These are phyloP conservation scores for Leccinum boreale DNA, from an alignment of 768 basidiomycete genomes.

Conservation along the genomic window DNA sequence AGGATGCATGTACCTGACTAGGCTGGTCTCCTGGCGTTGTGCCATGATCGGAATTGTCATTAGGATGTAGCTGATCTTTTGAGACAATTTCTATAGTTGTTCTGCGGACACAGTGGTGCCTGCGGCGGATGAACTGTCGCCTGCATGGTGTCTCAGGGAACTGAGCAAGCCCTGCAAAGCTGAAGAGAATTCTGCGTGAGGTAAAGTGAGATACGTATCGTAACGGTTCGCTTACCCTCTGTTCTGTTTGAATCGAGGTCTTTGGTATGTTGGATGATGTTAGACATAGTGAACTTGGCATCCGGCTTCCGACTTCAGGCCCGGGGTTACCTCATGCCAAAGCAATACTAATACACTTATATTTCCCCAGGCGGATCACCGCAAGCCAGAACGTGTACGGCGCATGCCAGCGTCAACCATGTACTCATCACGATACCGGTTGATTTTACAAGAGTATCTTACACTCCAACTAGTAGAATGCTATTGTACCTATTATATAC, in stretches of 20 bases:
- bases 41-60: slow-evolving; percentile 39
- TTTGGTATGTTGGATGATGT: slow-evolving; percentile 11
- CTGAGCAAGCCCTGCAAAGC: slow-evolving; percentile 39
- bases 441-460: too few species aligned
- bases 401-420: too few species aligned
- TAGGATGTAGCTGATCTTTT: slow-evolving; percentile 54
- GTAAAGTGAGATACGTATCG: not conserved
- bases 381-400: too few species aligned
- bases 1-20: slow-evolving; percentile 54
- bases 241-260: slow-evolving; percentile 32
- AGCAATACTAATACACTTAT: not conserved
- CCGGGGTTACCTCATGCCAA: too few species aligned
- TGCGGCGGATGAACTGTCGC: slow-evolving; percentile 2
- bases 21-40: slow-evolving; percentile 44
- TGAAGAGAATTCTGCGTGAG: slow-evolving; percentile 19
- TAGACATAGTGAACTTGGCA: slow-evolving; percentile 15
- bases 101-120: slow-evolving; percentile 40
- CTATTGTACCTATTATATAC: slow-evolving; percentile 34
- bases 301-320: slow-evolving; percentile 12
- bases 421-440: too few species aligned
- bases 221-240: slow-evolving; percentile 35
- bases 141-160: slow-evolving; percentile 33
- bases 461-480: slow-evolving; percentile 19
- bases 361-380: slow-evolving; percentile 1
- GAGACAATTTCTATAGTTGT: slow-evolving; percentile 51